Evolutionary conservation across 306 rosid genomes (phyloP).

Genomic region (Quillaja saponaria): DNA sequence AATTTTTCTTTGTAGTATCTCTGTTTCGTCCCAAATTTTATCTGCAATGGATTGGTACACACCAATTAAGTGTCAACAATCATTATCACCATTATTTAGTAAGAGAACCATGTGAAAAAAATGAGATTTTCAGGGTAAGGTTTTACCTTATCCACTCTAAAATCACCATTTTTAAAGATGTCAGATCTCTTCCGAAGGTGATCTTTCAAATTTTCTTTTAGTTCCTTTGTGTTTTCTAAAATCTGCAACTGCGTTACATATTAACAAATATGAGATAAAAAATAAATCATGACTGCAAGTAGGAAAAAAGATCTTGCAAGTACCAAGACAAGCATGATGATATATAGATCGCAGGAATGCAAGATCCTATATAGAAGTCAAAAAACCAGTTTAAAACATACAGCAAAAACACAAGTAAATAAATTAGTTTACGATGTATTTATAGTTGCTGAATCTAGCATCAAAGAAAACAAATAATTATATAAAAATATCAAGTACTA

Average conservation of each 20-base stretch:
- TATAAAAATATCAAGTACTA: no score
- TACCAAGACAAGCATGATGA: no score
- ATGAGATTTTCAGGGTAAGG: neutral
- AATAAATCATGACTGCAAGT: neutral
- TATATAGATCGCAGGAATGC: no score
- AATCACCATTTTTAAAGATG: slow-evolving; percentile 13
- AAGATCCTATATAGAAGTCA: no score
- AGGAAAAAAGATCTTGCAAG: neutral
- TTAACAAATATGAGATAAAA: neutral
- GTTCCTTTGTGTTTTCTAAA: slow-evolving; percentile 46
- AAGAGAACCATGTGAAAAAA: neutral
- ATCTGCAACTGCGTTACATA: slow-evolving; percentile 30
- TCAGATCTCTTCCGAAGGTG: slow-evolving; percentile 18
- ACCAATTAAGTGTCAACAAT: neutral
- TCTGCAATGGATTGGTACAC: slow-evolving; percentile 30
- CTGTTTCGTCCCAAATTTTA: slow-evolving; percentile 43
- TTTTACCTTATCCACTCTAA: slow-evolving; percentile 26
- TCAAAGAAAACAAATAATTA: no score
- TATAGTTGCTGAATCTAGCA: no score
- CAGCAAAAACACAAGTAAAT: no score
- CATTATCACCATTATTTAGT: neutral
- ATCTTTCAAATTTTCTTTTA: slow-evolving; percentile 26
- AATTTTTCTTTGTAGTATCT: slow-evolving; percentile 58
- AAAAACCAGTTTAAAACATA: no score
- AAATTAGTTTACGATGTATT: no score